A percentile compares a stretch with the other conserved stretches of the same genome.
Evolutionary conservation across 2,329 filamentous ascomycete species (phyloP).

Genomic region (Alternaria conjuncta): DNA sequence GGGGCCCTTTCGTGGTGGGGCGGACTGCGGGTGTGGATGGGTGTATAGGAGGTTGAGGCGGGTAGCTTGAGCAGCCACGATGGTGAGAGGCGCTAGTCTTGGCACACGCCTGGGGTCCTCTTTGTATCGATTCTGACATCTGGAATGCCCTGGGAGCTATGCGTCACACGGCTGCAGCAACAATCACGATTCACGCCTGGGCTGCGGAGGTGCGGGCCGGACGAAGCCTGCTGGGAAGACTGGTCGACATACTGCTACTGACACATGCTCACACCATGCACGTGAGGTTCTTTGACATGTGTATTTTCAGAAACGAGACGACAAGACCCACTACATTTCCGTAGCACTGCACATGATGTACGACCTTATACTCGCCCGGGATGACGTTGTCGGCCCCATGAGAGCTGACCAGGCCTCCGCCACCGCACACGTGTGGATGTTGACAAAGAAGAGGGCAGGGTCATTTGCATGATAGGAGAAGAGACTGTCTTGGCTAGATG

Average conservation of each 20-base stretch:
- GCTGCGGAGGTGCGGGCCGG: neutral
- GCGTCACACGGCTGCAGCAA: conserved; percentile 8
- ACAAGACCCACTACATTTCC: neutral
- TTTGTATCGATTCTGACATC: conserved; percentile 9
- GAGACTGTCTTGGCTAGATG: conserved; percentile 28
- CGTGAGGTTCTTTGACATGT: neutral
- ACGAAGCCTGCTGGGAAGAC: neutral
- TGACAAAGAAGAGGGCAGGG: neutral
- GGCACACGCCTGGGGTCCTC: conserved; percentile 19
- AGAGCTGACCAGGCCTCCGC: neutral
- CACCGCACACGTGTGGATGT: neutral
- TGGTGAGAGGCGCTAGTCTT: conserved; percentile 28
- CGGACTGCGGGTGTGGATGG: conserved; percentile 38
- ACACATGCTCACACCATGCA: conserved; percentile 6
- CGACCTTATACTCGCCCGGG: neutral
- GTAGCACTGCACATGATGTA: neutral
- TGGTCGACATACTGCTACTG: neutral
- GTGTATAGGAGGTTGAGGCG: conserved; percentile 27
- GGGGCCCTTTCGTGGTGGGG: conserved; percentile 39
- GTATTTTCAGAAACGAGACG: neutral
- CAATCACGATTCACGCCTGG: conserved; percentile 1
- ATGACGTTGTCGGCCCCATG: neutral
- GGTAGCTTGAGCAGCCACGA: conserved; percentile 16
- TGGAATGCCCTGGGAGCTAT: neutral
- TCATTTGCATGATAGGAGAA: neutral